Evolutionary conservation across 2,329 filamentous ascomycete genomes (phyloP).

Genomic region (Juglanconis sp.): DNA sequence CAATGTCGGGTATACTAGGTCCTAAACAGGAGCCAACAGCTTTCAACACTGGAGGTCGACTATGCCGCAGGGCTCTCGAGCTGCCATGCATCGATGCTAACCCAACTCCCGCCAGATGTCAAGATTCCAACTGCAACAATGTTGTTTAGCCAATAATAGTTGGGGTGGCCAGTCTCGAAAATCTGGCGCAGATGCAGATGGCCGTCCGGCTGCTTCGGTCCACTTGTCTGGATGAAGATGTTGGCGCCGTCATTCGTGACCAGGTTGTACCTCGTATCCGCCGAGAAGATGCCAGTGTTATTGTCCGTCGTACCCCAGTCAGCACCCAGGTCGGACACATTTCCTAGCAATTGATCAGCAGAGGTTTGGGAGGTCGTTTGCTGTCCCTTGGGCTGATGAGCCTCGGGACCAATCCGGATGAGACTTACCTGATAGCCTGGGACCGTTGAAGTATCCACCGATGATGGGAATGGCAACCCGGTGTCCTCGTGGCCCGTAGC

Average conservation of each 20-base stretch:
- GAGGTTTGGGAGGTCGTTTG: background rate
- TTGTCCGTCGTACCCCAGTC: slow-evolving; percentile 28
- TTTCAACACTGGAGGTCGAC: too few species aligned
- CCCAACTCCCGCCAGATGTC: slow-evolving; percentile 15
- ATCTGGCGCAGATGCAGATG: slow-evolving; percentile 23
- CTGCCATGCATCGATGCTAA: slow-evolving; percentile 29
- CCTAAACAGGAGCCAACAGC: too few species aligned
- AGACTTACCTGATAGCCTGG: slow-evolving; percentile 22
- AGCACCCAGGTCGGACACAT: slow-evolving; percentile 27
- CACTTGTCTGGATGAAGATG: slow-evolving; percentile 29
- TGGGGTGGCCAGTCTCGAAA: slow-evolving; percentile 26
- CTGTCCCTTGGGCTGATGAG: background rate
- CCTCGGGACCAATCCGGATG: background rate
- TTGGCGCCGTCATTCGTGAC: slow-evolving; percentile 28
- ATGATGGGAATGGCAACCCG: slow-evolving; percentile 27
- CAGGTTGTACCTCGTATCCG: slow-evolving; percentile 31
- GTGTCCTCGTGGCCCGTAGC: slow-evolving; percentile 23
- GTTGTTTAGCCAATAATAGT: slow-evolving; percentile 32
- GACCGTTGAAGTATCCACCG: slow-evolving; percentile 27
- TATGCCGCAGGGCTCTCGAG: slow-evolving; percentile 15
- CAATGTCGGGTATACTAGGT: too few species aligned
- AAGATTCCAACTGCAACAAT: slow-evolving; percentile 28
- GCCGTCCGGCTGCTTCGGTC: slow-evolving; percentile 25
- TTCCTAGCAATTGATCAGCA: slow-evolving; percentile 20
- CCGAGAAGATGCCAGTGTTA: slow-evolving; percentile 23